Conservation (phyloP, 2,329 filamentous ascomycete species). For the Alternaria sp. region DNA sequence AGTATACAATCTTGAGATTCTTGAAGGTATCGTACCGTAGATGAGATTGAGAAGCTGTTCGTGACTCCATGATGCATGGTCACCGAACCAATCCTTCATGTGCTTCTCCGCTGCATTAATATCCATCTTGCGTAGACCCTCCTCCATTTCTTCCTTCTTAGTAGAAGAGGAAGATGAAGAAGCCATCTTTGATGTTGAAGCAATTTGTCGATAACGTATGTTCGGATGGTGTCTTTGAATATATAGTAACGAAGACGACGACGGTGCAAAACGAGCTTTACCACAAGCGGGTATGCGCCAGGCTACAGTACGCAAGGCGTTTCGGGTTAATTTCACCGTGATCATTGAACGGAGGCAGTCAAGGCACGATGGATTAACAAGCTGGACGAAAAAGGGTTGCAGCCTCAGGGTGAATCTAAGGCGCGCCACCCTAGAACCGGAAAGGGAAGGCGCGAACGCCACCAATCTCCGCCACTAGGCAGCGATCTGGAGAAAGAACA, state of each 20-base stretch:
- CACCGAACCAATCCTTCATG: slow-evolving; percentile 19
- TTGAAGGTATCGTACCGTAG: background rate
- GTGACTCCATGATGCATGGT: slow-evolving; percentile 21
- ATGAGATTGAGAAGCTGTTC: slow-evolving; percentile 15
- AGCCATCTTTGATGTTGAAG: background rate
- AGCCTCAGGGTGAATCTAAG: background rate
- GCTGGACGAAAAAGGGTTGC: background rate
- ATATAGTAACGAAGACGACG: background rate
- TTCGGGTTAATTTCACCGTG: background rate
- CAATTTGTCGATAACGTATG: background rate
- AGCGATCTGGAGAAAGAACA: background rate
- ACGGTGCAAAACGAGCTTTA: background rate
- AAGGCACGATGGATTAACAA: background rate
- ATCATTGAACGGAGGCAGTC: background rate
- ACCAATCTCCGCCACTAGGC: background rate
- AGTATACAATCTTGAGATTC: background rate
- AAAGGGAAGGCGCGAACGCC: background rate
- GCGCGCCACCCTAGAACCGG: background rate
- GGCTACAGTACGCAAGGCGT: background rate
- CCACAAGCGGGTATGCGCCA: background rate
- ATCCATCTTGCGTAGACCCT: slow-evolving; percentile 11
- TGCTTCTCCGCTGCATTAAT: slow-evolving; percentile 18
- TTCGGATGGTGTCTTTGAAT: background rate
- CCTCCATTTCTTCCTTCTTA: background rate
- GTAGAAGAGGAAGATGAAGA: background rate